A percentile compares a stretch with the other conserved stretches of the same genome.
phyloP scores from a whole-genome alignment of 129 eudicot species.

The Flaveria trinervia region DNA sequence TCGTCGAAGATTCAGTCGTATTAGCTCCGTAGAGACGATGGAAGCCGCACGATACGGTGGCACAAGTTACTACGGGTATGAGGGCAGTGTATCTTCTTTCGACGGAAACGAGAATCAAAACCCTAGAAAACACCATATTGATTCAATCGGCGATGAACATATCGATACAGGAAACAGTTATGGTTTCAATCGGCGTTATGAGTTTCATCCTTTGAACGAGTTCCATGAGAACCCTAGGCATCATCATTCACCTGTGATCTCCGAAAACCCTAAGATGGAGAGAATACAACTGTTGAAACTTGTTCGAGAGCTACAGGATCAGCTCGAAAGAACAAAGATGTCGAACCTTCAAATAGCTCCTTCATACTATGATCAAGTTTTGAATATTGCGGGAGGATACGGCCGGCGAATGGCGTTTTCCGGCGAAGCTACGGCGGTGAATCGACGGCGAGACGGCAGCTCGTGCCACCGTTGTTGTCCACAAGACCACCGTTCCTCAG shows the following conservation, averaged over 20 bases:
- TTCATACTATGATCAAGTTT: neutral
- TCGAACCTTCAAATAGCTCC: slow-evolving; percentile 33
- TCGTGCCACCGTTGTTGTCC: slow-evolving; percentile 52
- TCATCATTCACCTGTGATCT: slow-evolving; percentile 34
- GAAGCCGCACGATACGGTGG: slow-evolving; percentile 35
- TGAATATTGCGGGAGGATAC: slow-evolving; percentile 7
- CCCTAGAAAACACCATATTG: slow-evolving; percentile 31
- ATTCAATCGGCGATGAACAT: slow-evolving; percentile 29
- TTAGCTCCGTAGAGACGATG: slow-evolving; percentile 43
- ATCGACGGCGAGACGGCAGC: slow-evolving; percentile 44
- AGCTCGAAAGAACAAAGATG: slow-evolving; percentile 51
- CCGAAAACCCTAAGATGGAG: slow-evolving; percentile 42
- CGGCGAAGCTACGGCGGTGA: slow-evolving; percentile 49
- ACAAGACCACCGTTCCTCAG: slow-evolving; percentile 50
- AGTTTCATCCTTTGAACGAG: slow-evolving; percentile 27
- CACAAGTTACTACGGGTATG: slow-evolving; percentile 48
- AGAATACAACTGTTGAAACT: slow-evolving; percentile 59
- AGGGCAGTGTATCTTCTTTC: slow-evolving; percentile 67
- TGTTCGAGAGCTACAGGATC: slow-evolving; percentile 66
- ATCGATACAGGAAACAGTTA: slow-evolving; percentile 27
- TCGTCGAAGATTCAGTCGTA: slow-evolving; percentile 33
- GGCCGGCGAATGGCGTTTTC: slow-evolving; percentile 57
- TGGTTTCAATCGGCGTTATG: slow-evolving; percentile 34
- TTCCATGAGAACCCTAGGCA: slow-evolving; percentile 32
- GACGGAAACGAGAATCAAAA: slow-evolving; percentile 60